Base-by-base conservation (phyloP, 768 basidiomycete genomes). In the Glaciozyma antarctica region DNA sequence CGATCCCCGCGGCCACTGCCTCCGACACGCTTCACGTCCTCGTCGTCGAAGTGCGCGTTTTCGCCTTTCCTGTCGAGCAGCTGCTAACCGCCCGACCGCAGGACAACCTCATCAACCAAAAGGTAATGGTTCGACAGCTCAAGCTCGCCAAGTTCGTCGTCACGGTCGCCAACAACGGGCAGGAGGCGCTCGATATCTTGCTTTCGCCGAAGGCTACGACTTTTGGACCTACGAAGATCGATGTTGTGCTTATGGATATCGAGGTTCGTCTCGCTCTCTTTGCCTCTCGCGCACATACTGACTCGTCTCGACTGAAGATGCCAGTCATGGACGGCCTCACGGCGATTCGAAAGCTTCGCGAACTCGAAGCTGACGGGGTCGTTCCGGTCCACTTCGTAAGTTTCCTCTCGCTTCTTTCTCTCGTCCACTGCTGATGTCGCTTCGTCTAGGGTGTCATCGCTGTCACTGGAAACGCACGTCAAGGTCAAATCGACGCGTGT, bases 41-140 rank as follows among this genome's bases (percentile, higher is more conserved):
- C 45, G 65, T 67, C 47, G 65, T 67, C 16, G 45, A 61, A 6
- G 66, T 58, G 3, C 38, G 58, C n/a, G 5, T 47, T 47, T 15
- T 57, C 38, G 10, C 12, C 13, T 28, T 12, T 9, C 7, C 3
- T 26, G n/a, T 4, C 26, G 24, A 6, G n/a, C n/a, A 22, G 9
- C 52, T 28, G 32, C 56, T 34, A 4, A 3, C 10, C 4, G 5
- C 15, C 4, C 8, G 1, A 17, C 17, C 19, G 32, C 30, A 64
- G 58, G 70, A 71, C 63, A 71, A 71, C 58, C 48, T 68, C 52
- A 57, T 71, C 57, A 71, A 68, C 48, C 67, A 64, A 22, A 66
- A 68, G 48, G 67, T 71, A 9, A 60, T 71, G 10, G n/a, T 38
- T 8, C 70, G 70, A 1, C 70, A 71, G 49, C 67, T 71, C 48